Base-by-base conservation (phyloP, 2,329 filamentous ascomycete genomes). In the Aspergillus sp. region DNA sequence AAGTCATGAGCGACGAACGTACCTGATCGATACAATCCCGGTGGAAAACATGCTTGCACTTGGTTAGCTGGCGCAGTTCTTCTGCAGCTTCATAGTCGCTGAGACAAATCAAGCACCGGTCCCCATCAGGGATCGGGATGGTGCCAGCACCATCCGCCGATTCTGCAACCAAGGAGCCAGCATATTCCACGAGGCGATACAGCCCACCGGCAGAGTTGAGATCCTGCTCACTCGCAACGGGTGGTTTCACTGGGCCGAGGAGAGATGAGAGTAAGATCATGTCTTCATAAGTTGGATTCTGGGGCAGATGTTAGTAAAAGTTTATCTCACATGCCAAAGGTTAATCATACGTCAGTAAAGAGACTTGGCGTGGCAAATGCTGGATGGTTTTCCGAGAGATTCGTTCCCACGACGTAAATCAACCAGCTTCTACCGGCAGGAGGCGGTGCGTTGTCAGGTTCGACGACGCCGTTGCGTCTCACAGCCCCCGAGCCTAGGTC, bases 391-490 rank as follows among this genome's bases (percentile, higher is more conserved):
- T 87, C 84, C 1, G 85, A 84, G 49, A 87, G 82, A 58, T 85
- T 87, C 40, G 85, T 85, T 42, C 85, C 85, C 47, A 88, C 80
- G 8, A 88, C 84, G 64, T 88, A 88, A 49, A 88, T 87, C 61
- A 88, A 80, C 85, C 85, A 88, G 68, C 84, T 88, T 58, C 85
- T 75, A 50, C 82, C 83, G 50, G 76, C 77, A 52, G 74, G 72
- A 40, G 73, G 70, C 9, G 72, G 65, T 50, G 74, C 66, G 43
- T 77, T 75, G 51, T 83, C 78, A 19, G 83, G 82, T 55, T 82
- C 81, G 55, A 87, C 84, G 16, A 87, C 80, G 17, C 84, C 84
- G 64, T 86, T 85, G 41, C 84, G 77, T 32, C 84, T 76, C 10
- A 83, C 79, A 20, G 83, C 80, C 45, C 83, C 84, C 30, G 83